Base-by-base conservation (phyloP, 1,284 basidiomycete species). In the Cystobasidium sp. region DNA sequence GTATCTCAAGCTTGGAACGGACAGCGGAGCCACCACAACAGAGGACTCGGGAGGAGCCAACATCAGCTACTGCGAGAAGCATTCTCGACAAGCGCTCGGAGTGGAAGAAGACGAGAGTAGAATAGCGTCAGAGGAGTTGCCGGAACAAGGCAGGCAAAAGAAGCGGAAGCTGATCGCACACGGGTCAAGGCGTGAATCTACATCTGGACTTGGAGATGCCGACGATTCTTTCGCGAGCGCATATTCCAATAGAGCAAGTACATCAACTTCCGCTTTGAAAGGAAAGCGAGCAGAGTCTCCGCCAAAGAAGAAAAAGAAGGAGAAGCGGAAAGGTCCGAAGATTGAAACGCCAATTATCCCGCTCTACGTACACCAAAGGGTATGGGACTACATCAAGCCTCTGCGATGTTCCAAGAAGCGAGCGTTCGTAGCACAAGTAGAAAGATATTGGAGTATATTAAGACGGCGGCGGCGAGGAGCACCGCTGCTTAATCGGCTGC, bases 391-490 rank as follows among this genome's bases (percentile, higher is more conserved):
- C 80, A 89, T 92, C 46, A 82, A 83, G 62, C 91, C 89, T 78
- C 85, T 97, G 61, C 85, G 83, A 46, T 84, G 97, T 1, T 85
- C 90, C 72, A 93, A 93, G 80, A 93, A 92, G 80, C 81, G 84
- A 2, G 89, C 91, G 44, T 91, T 96, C 68, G 84, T 98, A 4
- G 87, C 89, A 64, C 84, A 90, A 79, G 85, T 96, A 46, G 95
- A 92, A 78, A 88, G 89, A 78, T 99, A 97, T 81, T 99, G 96
- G 96, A 97, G 95, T 81, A 82, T 99, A 82, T 98, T 99, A 83
- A 85, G 96, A 6, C 95, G 99, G 82, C 92, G 89, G 0, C 87
- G 96, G 75, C 85, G 96, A 53, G 97, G 97, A 2, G 97, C 97
- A 1, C 95, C 96, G 1, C 82, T 99, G 66, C 84, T 99, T 78